Evolutionary conservation across 2,329 filamentous ascomycete genomes (phyloP).

Genomic region (Trichophyton benhamiae): DNA sequence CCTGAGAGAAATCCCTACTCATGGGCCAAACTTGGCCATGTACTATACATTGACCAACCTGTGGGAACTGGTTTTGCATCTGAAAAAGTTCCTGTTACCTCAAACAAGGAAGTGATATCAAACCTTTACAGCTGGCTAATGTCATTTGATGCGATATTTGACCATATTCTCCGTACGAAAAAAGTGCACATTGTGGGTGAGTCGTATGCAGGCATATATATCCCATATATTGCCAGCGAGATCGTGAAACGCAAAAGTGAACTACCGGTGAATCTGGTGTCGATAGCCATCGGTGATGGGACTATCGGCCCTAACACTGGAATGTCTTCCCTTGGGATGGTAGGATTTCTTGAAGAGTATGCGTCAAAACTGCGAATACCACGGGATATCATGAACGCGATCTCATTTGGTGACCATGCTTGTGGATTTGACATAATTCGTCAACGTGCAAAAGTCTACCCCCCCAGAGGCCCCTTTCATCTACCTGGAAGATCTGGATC

Average conservation of each 20-base stretch:
- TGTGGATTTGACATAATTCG: conserved; percentile 25
- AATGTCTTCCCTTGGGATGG: conserved; percentile 22
- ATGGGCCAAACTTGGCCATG: conserved; percentile 19
- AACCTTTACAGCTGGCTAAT: conserved; percentile 24
- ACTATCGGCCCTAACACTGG: conserved; percentile 27
- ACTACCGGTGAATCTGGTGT: conserved; percentile 22
- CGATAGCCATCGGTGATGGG: conserved; percentile 27
- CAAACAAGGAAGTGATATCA: conserved; percentile 20
- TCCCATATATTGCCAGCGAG: conserved; percentile 26
- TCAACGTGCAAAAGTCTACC: conserved; percentile 19
- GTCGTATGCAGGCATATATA: conserved; percentile 28
- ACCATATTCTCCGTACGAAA: conserved; percentile 21
- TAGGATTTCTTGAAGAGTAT: conserved; percentile 21
- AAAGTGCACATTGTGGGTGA: conserved; percentile 27
- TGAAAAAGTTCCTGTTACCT: conserved; percentile 18
- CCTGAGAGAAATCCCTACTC: conserved; percentile 13
- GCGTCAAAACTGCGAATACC: conserved; percentile 18
- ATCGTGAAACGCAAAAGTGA: conserved; percentile 20
- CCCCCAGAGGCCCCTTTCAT: conserved; percentile 18
- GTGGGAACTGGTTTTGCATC: conserved; percentile 27
- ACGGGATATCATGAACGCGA: conserved; percentile 19
- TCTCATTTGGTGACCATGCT: conserved; percentile 20
- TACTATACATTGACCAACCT: conserved; percentile 28
- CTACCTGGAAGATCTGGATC: conserved; percentile 24
- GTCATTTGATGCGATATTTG: conserved; percentile 22